These are phyloP conservation scores for Solanum arcanum DNA, from an alignment of 257 asterid species.

Conservation along the genomic window DNA sequence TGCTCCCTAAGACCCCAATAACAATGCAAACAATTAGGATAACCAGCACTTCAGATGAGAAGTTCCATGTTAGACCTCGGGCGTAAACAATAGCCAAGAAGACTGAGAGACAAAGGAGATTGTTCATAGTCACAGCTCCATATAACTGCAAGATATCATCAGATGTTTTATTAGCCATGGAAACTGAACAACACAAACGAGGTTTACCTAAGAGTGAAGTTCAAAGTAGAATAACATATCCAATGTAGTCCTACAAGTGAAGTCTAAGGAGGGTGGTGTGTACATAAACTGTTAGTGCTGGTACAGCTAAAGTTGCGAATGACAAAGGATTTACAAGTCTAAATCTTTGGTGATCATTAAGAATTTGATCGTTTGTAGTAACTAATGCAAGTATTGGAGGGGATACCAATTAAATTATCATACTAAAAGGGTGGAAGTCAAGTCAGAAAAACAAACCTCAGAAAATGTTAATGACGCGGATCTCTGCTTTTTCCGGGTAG, in stretches of 20 bases:
- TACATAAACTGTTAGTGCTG: background rate
- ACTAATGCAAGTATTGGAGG: background rate
- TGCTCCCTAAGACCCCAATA: constrained; percentile 72
- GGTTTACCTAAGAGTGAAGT: background rate
- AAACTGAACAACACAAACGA: background rate
- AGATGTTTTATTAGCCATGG: background rate
- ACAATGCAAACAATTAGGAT: constrained; percentile 74
- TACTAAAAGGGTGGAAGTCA: background rate
- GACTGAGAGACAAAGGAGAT: constrained; percentile 69
- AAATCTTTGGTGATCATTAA: background rate
- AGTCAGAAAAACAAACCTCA: constrained; percentile 38
- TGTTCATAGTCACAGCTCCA: constrained; percentile 94
- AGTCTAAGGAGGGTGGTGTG: background rate
- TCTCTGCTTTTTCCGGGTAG: constrained; percentile 65
- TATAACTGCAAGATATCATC: constrained; percentile 38
- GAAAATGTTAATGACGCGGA: constrained; percentile 88
- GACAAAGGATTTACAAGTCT: background rate
- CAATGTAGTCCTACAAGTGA: background rate
- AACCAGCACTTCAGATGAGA: constrained; percentile 85
- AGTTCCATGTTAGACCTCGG: constrained; percentile 80
- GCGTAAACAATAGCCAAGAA: constrained; percentile 69
- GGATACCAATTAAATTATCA: background rate
- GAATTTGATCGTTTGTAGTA: background rate
- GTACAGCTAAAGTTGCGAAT: background rate
- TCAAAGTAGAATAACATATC: background rate